A percentile compares a stretch with the other conserved stretches of the same genome.
These are phyloP conservation scores for Russula lepida DNA, from an alignment of 768 basidiomycete genomes.

Conservation along the genomic window DNA sequence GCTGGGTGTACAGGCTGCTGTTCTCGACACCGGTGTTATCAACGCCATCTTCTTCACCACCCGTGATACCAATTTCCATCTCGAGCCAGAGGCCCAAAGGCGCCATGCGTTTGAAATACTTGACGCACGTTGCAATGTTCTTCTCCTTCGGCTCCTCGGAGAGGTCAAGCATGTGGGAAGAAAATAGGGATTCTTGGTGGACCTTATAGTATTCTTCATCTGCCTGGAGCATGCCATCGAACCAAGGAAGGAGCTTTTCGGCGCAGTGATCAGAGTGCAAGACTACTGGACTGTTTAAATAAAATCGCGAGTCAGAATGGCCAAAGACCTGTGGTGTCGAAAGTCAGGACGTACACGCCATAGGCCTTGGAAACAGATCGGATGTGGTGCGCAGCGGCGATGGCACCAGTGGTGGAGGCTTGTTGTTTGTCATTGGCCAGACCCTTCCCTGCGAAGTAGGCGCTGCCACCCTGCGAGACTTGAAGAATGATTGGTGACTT, in stretches of 20 bases:
- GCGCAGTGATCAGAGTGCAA: conserved; percentile 99
- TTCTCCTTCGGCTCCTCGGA: conserved; percentile 88
- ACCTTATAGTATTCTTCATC: conserved; percentile 89
- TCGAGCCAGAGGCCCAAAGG: conserved; percentile 92
- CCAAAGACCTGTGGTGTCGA: not conserved
- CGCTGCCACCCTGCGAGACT: conserved; percentile 93
- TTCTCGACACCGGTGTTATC: conserved; percentile 97
- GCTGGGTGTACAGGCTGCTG: conserved; percentile 90
- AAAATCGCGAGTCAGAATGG: conserved; percentile 1
- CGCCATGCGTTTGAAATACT: conserved; percentile 95
- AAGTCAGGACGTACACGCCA: conserved; percentile 63
- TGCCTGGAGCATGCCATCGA: conserved; percentile 97
- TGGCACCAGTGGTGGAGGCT: conserved; percentile 87
- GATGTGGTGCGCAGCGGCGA: conserved; percentile 88
- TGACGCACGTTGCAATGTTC: conserved; percentile 87
- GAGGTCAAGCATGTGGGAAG: conserved; percentile 98
- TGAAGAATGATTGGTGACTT: conserved; percentile 98
- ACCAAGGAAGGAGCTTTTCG: conserved; percentile 96
- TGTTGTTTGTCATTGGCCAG: conserved; percentile 91
- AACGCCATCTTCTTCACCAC: conserved; percentile 98
- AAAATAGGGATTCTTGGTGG: conserved; percentile 83
- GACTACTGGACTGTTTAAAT: conserved; percentile 68
- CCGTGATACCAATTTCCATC: conserved; percentile 99
- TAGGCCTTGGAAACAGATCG: conserved; percentile 81
- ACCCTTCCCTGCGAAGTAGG: conserved; percentile 96